Evolutionary conservation across 805 yeast species (phyloP), one percentile per base, ranked within the genome.

Genomic region (Metschnikowia rubicola): DNA sequence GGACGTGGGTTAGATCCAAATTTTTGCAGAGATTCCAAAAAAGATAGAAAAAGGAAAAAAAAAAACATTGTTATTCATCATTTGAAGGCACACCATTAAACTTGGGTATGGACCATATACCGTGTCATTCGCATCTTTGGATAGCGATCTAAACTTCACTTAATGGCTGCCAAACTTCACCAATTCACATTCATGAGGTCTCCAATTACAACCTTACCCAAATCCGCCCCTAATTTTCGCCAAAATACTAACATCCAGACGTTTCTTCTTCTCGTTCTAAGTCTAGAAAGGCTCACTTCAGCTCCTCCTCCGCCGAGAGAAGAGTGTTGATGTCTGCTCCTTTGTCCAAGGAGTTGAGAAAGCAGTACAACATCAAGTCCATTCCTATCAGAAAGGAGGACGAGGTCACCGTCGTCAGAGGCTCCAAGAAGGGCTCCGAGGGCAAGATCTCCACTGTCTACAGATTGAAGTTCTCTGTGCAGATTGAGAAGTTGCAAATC

Each of bases 261-360:
- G 98, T 94, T 77, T 90, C 99, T 70, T 85, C 96, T 75, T 91
- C 97, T 74, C 94, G 99, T 84, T 87, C 96, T 78, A 94, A 94
- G 86, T 83, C 97, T 77, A 91, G 99, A 88, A 94, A 94, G 88
- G 98, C 98, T 77, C 88, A 94, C 86, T 94, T 94, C 92, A 81
- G 80, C 69, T 95, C 99, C 65, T 95, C 98, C 70, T 92, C 99
- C 62, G 86, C 92, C 64, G 88, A 80, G 71, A 88, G 97, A 81
- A 88, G 98, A 81, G 79, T 77, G 64, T 79, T 94, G 75, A 80
- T 94, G 85, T 87, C 97, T 69, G 98, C 99, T 74, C 97, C 98
- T 70, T 84, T 94, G 72, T 92, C 98, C 67, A 94, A 94, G 84
- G 99, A 94, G 82, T 88, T 94, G 78, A 86, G 95, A 76, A 95